Evolutionary conservation across 2,329 filamentous ascomycete species (phyloP).

Genomic region (Aureobasidium sp.): DNA sequence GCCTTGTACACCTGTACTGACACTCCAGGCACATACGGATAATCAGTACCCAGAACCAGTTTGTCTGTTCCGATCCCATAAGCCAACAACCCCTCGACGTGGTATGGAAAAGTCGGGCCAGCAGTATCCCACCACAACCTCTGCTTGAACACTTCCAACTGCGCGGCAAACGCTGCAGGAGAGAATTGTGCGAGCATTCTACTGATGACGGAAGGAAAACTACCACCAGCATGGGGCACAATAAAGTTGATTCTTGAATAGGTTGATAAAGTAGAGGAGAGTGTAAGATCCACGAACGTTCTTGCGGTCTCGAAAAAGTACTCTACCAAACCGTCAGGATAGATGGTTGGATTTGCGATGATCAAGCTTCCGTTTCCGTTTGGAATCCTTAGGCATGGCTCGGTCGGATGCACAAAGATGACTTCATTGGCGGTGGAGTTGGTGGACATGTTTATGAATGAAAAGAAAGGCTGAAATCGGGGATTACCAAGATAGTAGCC

Average conservation of each 20-base stretch:
- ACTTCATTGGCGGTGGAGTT: conserved; percentile 33
- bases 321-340: conserved; percentile 42
- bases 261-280: conserved; percentile 39
- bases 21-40: not conserved
- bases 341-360: conserved; percentile 21
- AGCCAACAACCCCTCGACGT: not conserved
- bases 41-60: not conserved
- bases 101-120: not conserved
- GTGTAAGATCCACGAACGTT: conserved; percentile 43
- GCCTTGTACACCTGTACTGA: not conserved
- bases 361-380: conserved; percentile 15
- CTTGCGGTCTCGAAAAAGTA: conserved; percentile 50
- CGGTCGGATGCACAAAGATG: conserved; percentile 51
- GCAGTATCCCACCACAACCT: not conserved
- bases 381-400: conserved; percentile 29
- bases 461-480: conserved; percentile 41
- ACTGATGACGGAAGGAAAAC: conserved; percentile 31
- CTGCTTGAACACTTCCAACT: not conserved
- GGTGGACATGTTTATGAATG: conserved; percentile 36
- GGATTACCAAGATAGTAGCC: conserved; percentile 47
- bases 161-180: conserved; percentile 27
- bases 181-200: conserved; percentile 39
- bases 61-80: not conserved
- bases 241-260: conserved; percentile 44
- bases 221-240: conserved; percentile 44